These are phyloP conservation scores for Exserohilum turcica DNA, from an alignment of 2,329 filamentous ascomycete genomes.

Conservation along the genomic window DNA sequence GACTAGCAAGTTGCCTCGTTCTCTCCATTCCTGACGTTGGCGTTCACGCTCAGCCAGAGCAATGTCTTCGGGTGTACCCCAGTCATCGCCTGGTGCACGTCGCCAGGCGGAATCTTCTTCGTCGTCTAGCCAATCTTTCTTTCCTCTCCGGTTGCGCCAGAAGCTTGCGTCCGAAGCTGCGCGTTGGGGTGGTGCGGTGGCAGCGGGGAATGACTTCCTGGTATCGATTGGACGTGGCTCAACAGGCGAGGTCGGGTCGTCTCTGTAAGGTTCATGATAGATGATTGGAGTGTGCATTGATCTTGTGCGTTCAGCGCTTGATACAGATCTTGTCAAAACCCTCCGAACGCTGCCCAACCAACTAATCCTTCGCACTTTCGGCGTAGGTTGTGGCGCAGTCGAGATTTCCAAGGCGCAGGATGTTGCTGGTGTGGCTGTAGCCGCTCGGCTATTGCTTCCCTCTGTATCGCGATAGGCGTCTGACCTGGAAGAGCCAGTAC, in stretches of 20 bases:
- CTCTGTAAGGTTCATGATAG: slow-evolving; percentile 37
- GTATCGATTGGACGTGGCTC: slow-evolving; percentile 11
- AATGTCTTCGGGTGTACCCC: slow-evolving; percentile 42
- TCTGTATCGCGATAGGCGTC: slow-evolving; percentile 32
- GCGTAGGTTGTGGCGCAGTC: slow-evolving; percentile 13
- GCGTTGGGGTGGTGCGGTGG: slow-evolving; percentile 44
- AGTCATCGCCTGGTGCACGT: slow-evolving; percentile 46
- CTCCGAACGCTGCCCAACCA: slow-evolving; percentile 48
- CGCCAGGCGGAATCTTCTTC: slow-evolving; percentile 38
- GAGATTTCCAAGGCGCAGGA: slow-evolving; percentile 28
- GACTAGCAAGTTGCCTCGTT: slow-evolving; percentile 38
- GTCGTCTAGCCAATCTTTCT: slow-evolving; percentile 50
- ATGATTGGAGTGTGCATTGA: slow-evolving; percentile 32
- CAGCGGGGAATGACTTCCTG: slow-evolving; percentile 27
- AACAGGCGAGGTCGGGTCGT: slow-evolving; percentile 27
- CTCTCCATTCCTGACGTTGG: slow-evolving; percentile 37
- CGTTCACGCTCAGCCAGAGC: slow-evolving; percentile 40
- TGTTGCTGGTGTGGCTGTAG: slow-evolving; percentile 35
- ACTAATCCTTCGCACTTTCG: slow-evolving; percentile 39
- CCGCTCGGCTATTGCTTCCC: slow-evolving; percentile 27
- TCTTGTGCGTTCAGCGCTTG: slow-evolving; percentile 35
- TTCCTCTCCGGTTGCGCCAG: slow-evolving; percentile 50
- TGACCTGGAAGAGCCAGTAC: slow-evolving; percentile 38
- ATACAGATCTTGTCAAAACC: slow-evolving; percentile 39
- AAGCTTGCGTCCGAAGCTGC: slow-evolving; percentile 53